Conservation (phyloP, 2,329 filamentous ascomycete genomes). For the Fusarium sp. region DNA sequence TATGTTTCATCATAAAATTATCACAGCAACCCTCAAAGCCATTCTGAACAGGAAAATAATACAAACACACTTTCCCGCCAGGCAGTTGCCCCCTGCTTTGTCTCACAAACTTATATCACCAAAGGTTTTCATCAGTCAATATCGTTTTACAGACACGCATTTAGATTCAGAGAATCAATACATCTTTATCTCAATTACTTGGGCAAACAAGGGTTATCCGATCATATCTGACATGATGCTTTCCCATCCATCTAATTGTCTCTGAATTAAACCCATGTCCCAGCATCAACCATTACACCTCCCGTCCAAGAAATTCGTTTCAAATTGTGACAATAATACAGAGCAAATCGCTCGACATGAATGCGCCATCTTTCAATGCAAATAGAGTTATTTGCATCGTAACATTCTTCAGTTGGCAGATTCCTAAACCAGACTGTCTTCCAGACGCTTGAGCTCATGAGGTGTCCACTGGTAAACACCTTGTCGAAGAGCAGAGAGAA, state of each 20-base stretch:
- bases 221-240: conserved; percentile 42
- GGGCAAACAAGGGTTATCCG: conserved; percentile 34
- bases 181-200: conserved; percentile 26
- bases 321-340: conserved; percentile 48
- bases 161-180: not conserved
- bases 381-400: conserved; percentile 6
- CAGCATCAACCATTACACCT: conserved; percentile 47
- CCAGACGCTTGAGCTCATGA: conserved; percentile 47
- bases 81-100: not conserved
- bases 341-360: conserved; percentile 44
- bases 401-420: conserved; percentile 43
- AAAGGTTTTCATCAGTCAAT: not conserved
- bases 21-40: not conserved
- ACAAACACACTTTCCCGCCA: not conserved
- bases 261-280: conserved; percentile 46
- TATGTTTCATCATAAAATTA: not conserved
- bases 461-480: conserved; percentile 51
- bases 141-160: not conserved
- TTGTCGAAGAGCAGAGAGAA: conserved; percentile 45
- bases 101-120: not conserved
- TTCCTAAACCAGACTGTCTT: conserved; percentile 47
- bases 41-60: not conserved
- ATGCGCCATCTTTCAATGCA: conserved; percentile 36
- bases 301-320: conserved; percentile 50
- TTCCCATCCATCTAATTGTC: conserved; percentile 41